A percentile compares a stretch with the other conserved stretches of the same genome.
Conservation (phyloP, 768 basidiomycete genomes). For the Kwoniella pini region DNA sequence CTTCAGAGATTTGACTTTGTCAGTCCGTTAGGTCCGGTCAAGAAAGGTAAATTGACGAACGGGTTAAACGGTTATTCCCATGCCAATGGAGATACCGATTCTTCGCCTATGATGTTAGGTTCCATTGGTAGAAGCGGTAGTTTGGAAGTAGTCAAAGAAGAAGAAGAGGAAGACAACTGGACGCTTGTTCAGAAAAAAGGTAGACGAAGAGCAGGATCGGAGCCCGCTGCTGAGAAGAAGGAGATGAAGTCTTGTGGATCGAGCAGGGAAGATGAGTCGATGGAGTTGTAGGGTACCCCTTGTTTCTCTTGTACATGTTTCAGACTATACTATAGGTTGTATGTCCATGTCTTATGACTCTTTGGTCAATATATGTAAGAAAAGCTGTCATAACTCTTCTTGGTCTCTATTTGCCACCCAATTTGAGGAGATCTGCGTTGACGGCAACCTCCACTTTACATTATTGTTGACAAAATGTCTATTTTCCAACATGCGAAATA, state of each 20-base stretch:
- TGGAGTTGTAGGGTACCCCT: slow-evolving; percentile 1
- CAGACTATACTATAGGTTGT: background rate
- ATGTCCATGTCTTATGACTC: too few relatives aligned
- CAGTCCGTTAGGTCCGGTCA: slow-evolving; percentile 45
- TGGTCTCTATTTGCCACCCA: too few relatives aligned
- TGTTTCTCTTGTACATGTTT: background rate
- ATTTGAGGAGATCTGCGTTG: too few relatives aligned
- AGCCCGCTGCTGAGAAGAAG: slow-evolving; percentile 26
- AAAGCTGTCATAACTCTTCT: too few relatives aligned
- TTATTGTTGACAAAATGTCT: too few relatives aligned
- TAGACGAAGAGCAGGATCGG: slow-evolving; percentile 30
- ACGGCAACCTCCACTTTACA: too few relatives aligned
- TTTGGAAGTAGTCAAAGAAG: slow-evolving; percentile 37
- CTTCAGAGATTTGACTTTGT: slow-evolving; percentile 44
- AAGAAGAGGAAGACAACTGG: slow-evolving; percentile 35
- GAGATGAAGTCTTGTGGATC: background rate
- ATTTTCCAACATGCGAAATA: too few relatives aligned
- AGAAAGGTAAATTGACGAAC: slow-evolving; percentile 22
- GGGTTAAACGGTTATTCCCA: background rate
- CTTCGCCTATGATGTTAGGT: slow-evolving; percentile 3
- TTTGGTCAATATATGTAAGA: background rate
- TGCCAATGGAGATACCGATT: background rate
- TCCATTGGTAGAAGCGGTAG: slow-evolving; percentile 23
- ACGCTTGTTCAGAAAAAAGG: slow-evolving; percentile 26
- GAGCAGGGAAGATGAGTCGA: slow-evolving; percentile 10